Conservation (phyloP, 179 eudicot genomes). For the Beta lomatogona region DNA sequence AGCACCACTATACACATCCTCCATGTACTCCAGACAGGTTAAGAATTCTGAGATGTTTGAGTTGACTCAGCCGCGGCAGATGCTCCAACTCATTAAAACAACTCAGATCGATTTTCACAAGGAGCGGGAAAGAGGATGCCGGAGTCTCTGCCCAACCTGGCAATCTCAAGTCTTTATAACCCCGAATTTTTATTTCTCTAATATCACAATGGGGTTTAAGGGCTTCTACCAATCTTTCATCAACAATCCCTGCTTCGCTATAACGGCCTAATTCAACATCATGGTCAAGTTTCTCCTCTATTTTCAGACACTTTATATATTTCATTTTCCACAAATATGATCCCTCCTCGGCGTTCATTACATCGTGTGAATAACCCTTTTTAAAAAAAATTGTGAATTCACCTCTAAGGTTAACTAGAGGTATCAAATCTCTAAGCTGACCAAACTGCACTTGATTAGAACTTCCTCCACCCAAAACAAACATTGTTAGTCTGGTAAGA, state of each 20-base stretch:
- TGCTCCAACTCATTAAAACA: neutral
- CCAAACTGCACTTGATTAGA: neutral
- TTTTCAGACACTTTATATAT: neutral
- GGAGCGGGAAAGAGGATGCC: constrained; percentile 6
- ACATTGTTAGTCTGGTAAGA: neutral
- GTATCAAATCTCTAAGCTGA: constrained; percentile 5
- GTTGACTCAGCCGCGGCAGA: constrained; percentile 20
- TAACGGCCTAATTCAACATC: too few relatives aligned
- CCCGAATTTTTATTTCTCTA: neutral
- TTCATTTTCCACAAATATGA: neutral
- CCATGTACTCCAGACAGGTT: constrained; percentile 1
- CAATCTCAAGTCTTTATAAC: constrained; percentile 7
- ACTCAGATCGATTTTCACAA: neutral
- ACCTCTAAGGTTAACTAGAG: constrained; percentile 11
- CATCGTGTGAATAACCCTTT: neutral
- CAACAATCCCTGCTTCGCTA: too few relatives aligned
- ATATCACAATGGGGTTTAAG: neutral
- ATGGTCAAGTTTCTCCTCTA: neutral
- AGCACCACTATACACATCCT: neutral
- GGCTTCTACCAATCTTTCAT: neutral
- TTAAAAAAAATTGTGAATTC: neutral
- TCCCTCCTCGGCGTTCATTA: neutral
- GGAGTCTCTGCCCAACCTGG: constrained; percentile 11
- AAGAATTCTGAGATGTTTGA: neutral
- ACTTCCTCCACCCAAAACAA: constrained; percentile 1